These are phyloP conservation scores for Aureobasidium sp. DNA, from an alignment of 2,329 filamentous ascomycete species.

Conservation along the genomic window DNA sequence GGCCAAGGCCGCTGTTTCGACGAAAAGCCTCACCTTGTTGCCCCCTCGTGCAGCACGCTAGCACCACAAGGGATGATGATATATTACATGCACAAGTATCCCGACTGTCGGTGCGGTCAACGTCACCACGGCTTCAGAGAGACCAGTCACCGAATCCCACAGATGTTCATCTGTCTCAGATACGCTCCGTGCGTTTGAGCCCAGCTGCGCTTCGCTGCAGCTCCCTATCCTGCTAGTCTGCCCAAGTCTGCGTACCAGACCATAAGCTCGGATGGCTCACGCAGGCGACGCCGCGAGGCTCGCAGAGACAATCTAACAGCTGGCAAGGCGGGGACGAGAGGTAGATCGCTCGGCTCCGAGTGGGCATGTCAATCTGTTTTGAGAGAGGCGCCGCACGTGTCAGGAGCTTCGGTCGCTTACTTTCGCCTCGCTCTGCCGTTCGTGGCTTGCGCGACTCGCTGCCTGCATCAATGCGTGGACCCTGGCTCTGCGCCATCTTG, in stretches of 20 bases:
- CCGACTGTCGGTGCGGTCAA: background rate
- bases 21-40: slow-evolving; percentile 6
- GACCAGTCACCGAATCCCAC: background rate
- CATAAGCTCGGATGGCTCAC: background rate
- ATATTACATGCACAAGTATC: slow-evolving; percentile 10
- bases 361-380: slow-evolving; percentile 10
- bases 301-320: slow-evolving; percentile 6
- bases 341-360: background rate
- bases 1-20: background rate
- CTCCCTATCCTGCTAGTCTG: slow-evolving; percentile 1
- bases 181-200: background rate
- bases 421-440: slow-evolving; percentile 10
- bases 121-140: slow-evolving; percentile 4
- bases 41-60: slow-evolving; percentile 8
- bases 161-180: slow-evolving; percentile 2
- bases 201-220: slow-evolving; percentile 4
- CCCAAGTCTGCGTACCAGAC: slow-evolving; percentile 1
- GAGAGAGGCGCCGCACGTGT: slow-evolving; percentile 9
- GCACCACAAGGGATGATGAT: background rate
- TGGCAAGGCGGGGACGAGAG: slow-evolving; percentile 1
- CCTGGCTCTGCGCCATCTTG: slow-evolving; percentile 8
- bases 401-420: background rate
- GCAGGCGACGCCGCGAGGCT: background rate
- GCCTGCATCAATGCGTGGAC: slow-evolving; percentile 9
- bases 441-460: slow-evolving; percentile 4